phyloP scores from a whole-genome alignment of 495 filamentous ascomycete species.

The Platismatia glauca region DNA sequence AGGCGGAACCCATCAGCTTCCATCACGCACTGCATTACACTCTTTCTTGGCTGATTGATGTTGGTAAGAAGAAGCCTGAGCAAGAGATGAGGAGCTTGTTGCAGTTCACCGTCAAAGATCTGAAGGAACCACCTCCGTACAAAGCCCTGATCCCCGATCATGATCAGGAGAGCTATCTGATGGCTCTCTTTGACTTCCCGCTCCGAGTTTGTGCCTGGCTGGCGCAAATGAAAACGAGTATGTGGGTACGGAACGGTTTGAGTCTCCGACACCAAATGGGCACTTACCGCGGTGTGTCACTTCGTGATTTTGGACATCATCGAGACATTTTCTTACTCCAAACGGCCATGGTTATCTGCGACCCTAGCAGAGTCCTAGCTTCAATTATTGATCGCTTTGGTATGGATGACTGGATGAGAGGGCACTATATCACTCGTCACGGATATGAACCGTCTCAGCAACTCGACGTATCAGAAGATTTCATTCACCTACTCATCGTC shows the following conservation, averaged over 20 bases:
- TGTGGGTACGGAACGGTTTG: slow-evolving; percentile 98
- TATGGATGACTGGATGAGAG: slow-evolving; percentile 81
- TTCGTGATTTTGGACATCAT: slow-evolving; percentile 85
- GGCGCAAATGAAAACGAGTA: slow-evolving; percentile 92
- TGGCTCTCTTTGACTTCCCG: slow-evolving; percentile 86
- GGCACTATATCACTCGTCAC: slow-evolving; percentile 58
- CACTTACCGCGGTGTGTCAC: slow-evolving; percentile 77
- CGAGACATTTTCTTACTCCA: slow-evolving; percentile 93
- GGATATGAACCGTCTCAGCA: slow-evolving; percentile 77
- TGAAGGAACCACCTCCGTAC: slow-evolving; percentile 46
- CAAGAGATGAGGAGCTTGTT: slow-evolving; percentile 58
- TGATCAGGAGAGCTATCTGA: slow-evolving; percentile 61
- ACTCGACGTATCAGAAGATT: slow-evolving; percentile 88
- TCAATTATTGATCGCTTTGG: slow-evolving; percentile 87
- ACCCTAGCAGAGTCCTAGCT: slow-evolving; percentile 76
- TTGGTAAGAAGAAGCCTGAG: slow-evolving; percentile 64
- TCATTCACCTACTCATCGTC: slow-evolving; percentile 87
- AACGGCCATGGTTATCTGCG: slow-evolving; percentile 76
- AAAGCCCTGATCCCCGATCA: slow-evolving; percentile 36
- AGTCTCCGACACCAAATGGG: slow-evolving; percentile 91
- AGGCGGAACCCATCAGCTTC: slow-evolving; percentile 87
- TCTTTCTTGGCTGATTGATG: slow-evolving; percentile 93
- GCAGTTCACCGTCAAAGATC: slow-evolving; percentile 49
- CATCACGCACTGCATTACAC: slow-evolving; percentile 96
- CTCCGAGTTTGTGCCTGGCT: slow-evolving; percentile 92